Base-by-base conservation (phyloP, 2,329 filamentous ascomycete genomes). In the Colletotrichum falcatum region DNA sequence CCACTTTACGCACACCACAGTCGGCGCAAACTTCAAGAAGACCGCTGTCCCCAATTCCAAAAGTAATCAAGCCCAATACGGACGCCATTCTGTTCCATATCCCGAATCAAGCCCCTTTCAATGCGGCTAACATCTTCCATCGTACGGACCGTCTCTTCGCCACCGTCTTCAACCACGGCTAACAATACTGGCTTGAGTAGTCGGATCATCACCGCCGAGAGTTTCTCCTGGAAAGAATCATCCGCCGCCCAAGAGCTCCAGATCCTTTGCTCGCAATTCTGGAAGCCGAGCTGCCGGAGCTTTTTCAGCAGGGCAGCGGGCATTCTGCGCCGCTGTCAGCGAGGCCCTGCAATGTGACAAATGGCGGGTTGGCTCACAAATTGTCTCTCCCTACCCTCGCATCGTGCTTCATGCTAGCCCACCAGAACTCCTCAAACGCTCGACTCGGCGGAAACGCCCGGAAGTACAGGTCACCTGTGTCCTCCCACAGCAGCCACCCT, bases 401-500 rank as follows among this genome's bases (percentile, higher is more conserved):
- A 5, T 65, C 64, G 12, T 67, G 64, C n/a, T 54, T 30, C 64
- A 67, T 53, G 5, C 28, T 33, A n/a, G 65, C 58, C 67, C 51
- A 53, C 65, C 54, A 70, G 53, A 66, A 72, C 49, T 73, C 71
- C 3, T 72, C 55, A 6, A 48, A 72, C 37, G 55, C 64, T 46
- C 64, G 56, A 46, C 68, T 72, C 28, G 51, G 65, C 35, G 71
- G 65, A 55, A 65, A 61, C 35, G 65, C 42, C 44, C 39, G 39
- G 16, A 58, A 61, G 42, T 51, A 53, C 33, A 71, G 28, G 16
- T 48, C 39, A 20, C 65, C 49, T 26, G 63, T 58, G 18, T 75
- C 74, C 39, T 73, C 68, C 73, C 74, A 75, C 14, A 74, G n/a
- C 28, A 75, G 42, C 61, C 71, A 75, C 0, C 73, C 74, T 4